Evolutionary conservation across 495 filamentous ascomycete species (phyloP).

Genomic region (Penicillium egyptiacum): DNA sequence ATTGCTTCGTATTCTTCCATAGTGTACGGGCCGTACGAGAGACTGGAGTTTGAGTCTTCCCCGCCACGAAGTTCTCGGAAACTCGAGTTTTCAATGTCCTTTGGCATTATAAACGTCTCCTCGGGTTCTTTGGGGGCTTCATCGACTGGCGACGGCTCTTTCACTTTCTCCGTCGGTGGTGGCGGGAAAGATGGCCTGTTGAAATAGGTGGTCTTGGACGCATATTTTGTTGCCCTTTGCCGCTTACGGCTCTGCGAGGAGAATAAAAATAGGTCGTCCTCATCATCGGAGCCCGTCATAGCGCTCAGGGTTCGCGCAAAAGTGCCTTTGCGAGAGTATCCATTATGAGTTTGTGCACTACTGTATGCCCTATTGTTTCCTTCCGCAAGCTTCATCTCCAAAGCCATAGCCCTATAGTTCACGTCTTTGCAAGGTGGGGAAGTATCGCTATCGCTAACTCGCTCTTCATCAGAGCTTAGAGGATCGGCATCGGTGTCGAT

Average conservation of each 20-base stretch:
- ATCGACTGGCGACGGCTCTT: background rate
- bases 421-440: background rate
- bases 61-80: conserved; percentile 17
- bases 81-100: conserved; percentile 24
- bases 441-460: background rate
- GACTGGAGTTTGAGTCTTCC: conserved; percentile 21
- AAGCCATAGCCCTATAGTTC: conserved; percentile 15
- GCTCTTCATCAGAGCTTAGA: conserved; percentile 18
- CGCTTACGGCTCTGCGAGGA: conserved; percentile 21
- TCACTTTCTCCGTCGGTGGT: background rate
- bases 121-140: conserved; percentile 15
- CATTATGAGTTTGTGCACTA: conserved; percentile 10
- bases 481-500: conserved; percentile 34
- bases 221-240: conserved; percentile 20
- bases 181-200: background rate
- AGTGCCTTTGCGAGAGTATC: conserved; percentile 1
- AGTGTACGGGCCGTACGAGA: conserved; percentile 21
- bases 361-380: background rate
- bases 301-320: conserved; percentile 7
- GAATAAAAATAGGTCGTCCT: conserved; percentile 18
- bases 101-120: conserved; percentile 31
- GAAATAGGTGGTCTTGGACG: conserved; percentile 17
- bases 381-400: conserved; percentile 27
- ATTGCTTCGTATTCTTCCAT: conserved; percentile 4
- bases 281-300: conserved; percentile 16